phyloP scores from a whole-genome alignment of 108 stramenopile species.

The Epipyxis sp. region DNA sequence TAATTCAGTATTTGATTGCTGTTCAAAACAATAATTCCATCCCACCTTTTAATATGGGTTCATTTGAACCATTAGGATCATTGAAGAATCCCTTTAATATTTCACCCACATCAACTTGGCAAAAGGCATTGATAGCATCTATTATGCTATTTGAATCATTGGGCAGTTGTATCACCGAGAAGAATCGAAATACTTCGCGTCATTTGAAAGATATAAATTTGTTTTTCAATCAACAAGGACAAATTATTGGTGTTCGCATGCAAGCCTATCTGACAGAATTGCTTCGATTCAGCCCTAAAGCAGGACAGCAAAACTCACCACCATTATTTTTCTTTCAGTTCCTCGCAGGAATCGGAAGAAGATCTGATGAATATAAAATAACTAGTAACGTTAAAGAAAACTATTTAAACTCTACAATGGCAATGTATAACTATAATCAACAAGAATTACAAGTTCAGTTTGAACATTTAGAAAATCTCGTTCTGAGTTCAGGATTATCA shows the following conservation, averaged over 20 bases:
- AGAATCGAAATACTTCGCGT: neutral
- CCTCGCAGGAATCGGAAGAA: neutral
- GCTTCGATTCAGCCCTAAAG: neutral
- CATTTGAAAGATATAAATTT: neutral
- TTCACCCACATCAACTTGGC: neutral
- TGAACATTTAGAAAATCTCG: conserved; percentile 6
- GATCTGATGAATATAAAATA: neutral
- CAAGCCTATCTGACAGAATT: neutral
- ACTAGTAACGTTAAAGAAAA: neutral
- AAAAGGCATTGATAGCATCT: neutral
- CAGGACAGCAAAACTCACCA: no score
- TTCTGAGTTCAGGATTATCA: neutral
- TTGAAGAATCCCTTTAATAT: neutral
- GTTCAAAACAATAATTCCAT: no score
- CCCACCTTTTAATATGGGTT: neutral
- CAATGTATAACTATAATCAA: neutral
- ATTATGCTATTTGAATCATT: neutral
- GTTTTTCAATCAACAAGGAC: neutral
- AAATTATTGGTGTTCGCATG: neutral
- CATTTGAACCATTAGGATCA: neutral
- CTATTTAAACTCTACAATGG: neutral
- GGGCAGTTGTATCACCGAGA: neutral
- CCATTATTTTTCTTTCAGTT: neutral
- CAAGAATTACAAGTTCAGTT: no score
- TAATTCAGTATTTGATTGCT: neutral